phyloP scores from a whole-genome alignment of 75 land plant genomes.

The Cunninghamia lanceolata region DNA sequence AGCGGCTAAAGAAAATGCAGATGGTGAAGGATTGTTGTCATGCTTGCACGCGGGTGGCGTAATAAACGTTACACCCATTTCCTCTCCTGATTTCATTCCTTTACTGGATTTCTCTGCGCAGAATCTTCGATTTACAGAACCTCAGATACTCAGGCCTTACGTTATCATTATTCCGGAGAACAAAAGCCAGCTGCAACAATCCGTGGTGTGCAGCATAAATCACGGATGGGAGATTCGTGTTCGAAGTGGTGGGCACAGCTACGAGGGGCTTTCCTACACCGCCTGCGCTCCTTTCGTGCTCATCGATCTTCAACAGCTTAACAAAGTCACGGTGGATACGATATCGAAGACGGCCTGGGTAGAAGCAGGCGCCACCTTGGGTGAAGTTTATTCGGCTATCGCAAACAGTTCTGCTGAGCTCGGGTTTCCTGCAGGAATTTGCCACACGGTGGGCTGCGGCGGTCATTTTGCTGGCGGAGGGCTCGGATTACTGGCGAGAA shows the following conservation, averaged over 20 bases:
- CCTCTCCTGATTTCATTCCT: not conserved
- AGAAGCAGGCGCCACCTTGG: too few relatives aligned
- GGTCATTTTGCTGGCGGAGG: constrained; percentile 44
- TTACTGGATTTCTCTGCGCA: constrained; percentile 26
- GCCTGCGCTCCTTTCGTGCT: too few relatives aligned
- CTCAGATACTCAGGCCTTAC: constrained; percentile 11
- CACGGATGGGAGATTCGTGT: too few relatives aligned
- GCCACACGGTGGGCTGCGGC: not conserved
- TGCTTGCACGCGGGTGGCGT: not conserved
- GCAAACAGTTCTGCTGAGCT: too few relatives aligned
- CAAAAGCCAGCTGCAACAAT: not conserved
- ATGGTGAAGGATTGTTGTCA: too few relatives aligned
- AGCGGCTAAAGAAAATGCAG: not conserved
- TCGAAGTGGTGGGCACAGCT: too few relatives aligned
- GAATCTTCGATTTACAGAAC: constrained; percentile 30
- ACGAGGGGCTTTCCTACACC: too few relatives aligned
- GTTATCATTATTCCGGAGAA: constrained; percentile 20
- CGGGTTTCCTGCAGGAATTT: not conserved
- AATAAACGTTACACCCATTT: not conserved
- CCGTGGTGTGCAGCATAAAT: too few relatives aligned
- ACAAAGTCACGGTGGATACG: too few relatives aligned
- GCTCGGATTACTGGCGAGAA: constrained; percentile 24
- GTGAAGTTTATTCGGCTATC: too few relatives aligned
- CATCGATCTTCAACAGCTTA: too few relatives aligned
- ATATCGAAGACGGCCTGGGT: too few relatives aligned